Conservation (phyloP, 495 filamentous ascomycete species). For the Penicillium canescens region DNA sequence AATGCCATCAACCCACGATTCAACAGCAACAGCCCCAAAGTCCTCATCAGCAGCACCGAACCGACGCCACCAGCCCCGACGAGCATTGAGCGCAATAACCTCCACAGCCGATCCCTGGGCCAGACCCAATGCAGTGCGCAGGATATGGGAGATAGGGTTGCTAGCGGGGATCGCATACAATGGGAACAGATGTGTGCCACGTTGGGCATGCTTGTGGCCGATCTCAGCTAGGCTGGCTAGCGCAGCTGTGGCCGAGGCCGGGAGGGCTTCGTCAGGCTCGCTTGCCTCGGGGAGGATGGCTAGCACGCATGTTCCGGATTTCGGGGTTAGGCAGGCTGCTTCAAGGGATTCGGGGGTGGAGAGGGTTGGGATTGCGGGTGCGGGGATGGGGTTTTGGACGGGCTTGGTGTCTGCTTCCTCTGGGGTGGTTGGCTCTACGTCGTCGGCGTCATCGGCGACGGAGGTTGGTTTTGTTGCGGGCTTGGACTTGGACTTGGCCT, state of each 20-base stretch:
- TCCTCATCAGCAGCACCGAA: conserved; percentile 54
- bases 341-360: conserved; percentile 59
- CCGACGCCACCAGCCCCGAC: conserved; percentile 80
- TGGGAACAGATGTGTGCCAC: conserved; percentile 72
- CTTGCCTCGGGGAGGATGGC: conserved; percentile 64
- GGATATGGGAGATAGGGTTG: conserved; percentile 55
- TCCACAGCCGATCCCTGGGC: conserved; percentile 47
- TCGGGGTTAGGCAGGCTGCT: conserved; percentile 69
- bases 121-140: conserved; percentile 65
- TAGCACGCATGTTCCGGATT: conserved; percentile 83
- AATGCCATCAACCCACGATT: conserved; percentile 86
- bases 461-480: conserved; percentile 26
- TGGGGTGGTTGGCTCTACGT: conserved; percentile 44
- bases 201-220: conserved; percentile 66
- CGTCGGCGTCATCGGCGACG: conserved; percentile 42
- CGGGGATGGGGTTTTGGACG: conserved; percentile 38
- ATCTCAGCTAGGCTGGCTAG: conserved; percentile 72
- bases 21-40: conserved; percentile 61
- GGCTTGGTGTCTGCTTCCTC: conserved; percentile 47
- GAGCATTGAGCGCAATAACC: conserved; percentile 79
- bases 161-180: conserved; percentile 71
- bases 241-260: conserved; percentile 49
- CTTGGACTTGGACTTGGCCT: conserved; percentile 37
- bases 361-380: conserved; percentile 50
- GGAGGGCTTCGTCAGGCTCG: conserved; percentile 47